Conservation (phyloP, 2,329 filamentous ascomycete species). For the Pestalotiopsis sp. region DNA sequence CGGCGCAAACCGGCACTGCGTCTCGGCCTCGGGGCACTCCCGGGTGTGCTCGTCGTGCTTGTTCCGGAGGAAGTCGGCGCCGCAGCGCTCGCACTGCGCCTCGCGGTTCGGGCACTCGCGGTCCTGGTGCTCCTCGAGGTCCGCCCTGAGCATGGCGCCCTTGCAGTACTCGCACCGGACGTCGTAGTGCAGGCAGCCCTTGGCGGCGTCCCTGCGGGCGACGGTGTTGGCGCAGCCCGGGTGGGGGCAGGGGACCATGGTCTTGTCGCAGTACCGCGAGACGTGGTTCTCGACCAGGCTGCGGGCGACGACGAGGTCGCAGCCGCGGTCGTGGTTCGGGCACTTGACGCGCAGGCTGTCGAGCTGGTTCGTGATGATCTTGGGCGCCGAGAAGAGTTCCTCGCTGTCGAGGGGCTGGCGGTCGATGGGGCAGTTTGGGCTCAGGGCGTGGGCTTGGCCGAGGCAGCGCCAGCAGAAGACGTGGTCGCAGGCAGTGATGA, state of each 20-base stretch:
- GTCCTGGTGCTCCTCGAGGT: slow-evolving; percentile 45
- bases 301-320: slow-evolving; percentile 49
- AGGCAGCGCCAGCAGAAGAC: slow-evolving; percentile 65
- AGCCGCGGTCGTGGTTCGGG: slow-evolving; percentile 53
- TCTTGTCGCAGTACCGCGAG: slow-evolving; percentile 55
- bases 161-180: slow-evolving; percentile 55
- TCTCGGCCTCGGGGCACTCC: slow-evolving; percentile 42
- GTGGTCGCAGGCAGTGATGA: slow-evolving; percentile 64
- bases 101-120: slow-evolving; percentile 46
- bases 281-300: slow-evolving; percentile 58
- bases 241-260: slow-evolving; percentile 56
- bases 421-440: slow-evolving; percentile 57
- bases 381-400: slow-evolving; percentile 33
- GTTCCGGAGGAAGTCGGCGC: slow-evolving; percentile 41
- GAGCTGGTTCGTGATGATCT: slow-evolving; percentile 60
- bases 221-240: slow-evolving; percentile 51
- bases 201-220: slow-evolving; percentile 48
- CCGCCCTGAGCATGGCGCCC: slow-evolving; percentile 45
- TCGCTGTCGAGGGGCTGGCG: slow-evolving; percentile 40
- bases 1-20: slow-evolving; percentile 46
- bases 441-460: slow-evolving; percentile 40
- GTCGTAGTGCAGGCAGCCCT: slow-evolving; percentile 55
- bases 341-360: slow-evolving; percentile 60
- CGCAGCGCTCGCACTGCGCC: slow-evolving; percentile 51
- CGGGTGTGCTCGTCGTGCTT: slow-evolving; percentile 48